phyloP scores from a whole-genome alignment of 805 yeast genomes.

The Ogataea pignaliae region DNA sequence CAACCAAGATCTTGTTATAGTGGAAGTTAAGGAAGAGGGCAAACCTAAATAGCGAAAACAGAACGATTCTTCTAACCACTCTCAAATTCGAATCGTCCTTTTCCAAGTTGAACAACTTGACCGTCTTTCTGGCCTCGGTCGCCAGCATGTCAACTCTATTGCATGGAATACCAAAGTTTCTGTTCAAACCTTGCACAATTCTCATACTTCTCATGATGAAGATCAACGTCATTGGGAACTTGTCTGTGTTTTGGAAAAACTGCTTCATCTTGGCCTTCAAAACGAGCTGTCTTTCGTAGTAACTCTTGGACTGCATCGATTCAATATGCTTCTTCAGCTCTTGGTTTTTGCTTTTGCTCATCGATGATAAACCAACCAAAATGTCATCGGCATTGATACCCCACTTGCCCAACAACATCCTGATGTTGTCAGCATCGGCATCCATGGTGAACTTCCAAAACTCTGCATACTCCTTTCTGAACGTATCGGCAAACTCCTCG shows the following conservation, averaged over 20 bases:
- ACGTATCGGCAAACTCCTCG: slow-evolving; percentile 45
- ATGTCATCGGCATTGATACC: slow-evolving; percentile 65
- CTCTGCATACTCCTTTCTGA: slow-evolving; percentile 51
- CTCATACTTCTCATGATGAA: slow-evolving; percentile 70
- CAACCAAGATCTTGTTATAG: slow-evolving; percentile 15
- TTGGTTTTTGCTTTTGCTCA: slow-evolving; percentile 35
- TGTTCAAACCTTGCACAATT: slow-evolving; percentile 68
- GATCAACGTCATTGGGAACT: slow-evolving; percentile 62
- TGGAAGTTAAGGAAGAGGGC: slow-evolving; percentile 26
- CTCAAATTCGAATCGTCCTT: slow-evolving; percentile 7
- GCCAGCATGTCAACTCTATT: slow-evolving; percentile 65
- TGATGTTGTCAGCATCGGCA: slow-evolving; percentile 44
- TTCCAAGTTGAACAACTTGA: slow-evolving; percentile 11
- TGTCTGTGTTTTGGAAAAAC: slow-evolving; percentile 57
- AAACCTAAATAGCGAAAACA: slow-evolving; percentile 12
- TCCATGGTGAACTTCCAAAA: slow-evolving; percentile 63
- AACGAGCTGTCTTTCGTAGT: slow-evolving; percentile 38
- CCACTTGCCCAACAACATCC: slow-evolving; percentile 52
- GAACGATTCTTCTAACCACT: slow-evolving; percentile 13
- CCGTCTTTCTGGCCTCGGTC: slow-evolving; percentile 40
- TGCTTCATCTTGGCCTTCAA: slow-evolving; percentile 45
- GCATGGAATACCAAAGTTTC: slow-evolving; percentile 65
- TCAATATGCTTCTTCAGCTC: slow-evolving; percentile 19
- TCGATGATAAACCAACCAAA: slow-evolving; percentile 51
- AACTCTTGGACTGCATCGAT: slow-evolving; percentile 27